Percentiles rank a stretch among this genome's conserved stretches.
These are phyloP conservation scores for Biscogniauxia mediterranea DNA, from an alignment of 2,329 filamentous ascomycete genomes.

Conservation along the genomic window DNA sequence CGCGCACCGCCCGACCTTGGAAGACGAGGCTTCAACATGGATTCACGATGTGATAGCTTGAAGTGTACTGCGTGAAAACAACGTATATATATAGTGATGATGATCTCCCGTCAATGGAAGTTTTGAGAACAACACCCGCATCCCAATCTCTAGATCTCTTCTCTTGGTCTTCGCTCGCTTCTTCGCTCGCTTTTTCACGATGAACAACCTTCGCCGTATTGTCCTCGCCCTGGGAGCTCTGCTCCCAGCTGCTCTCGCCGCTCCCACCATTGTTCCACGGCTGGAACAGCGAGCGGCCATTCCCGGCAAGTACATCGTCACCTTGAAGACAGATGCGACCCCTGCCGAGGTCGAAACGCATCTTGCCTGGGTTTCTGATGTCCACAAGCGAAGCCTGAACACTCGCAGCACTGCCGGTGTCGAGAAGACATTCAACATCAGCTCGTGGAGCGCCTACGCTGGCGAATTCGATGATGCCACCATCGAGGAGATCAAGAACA, in stretches of 20 bases:
- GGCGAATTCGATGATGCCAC: conserved; percentile 42
- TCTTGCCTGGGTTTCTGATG: conserved; percentile 33
- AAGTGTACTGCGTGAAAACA: background rate
- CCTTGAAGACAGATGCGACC: conserved; percentile 30
- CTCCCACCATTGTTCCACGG: conserved; percentile 16
- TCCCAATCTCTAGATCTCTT: background rate
- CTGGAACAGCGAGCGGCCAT: conserved; percentile 25
- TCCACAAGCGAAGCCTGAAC: conserved; percentile 37
- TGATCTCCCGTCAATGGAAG: background rate
- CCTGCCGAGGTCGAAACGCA: conserved; percentile 34
- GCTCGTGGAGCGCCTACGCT: conserved; percentile 41
- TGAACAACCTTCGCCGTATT: conserved; percentile 30
- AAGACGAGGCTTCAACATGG: background rate
- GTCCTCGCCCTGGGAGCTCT: conserved; percentile 31
- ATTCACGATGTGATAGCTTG: background rate
- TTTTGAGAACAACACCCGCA: background rate
- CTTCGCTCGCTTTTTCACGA: conserved; percentile 4
- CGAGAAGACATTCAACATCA: conserved; percentile 42
- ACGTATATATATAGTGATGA: background rate
- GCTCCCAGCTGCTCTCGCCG: conserved; percentile 29
- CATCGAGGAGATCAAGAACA: conserved; percentile 30
- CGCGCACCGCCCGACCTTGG: background rate
- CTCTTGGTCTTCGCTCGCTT: background rate
- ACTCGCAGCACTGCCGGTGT: conserved; percentile 36
- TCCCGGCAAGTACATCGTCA: conserved; percentile 34